Conservation (phyloP, 345 rosid species). For the Gossypium australe region DNA sequence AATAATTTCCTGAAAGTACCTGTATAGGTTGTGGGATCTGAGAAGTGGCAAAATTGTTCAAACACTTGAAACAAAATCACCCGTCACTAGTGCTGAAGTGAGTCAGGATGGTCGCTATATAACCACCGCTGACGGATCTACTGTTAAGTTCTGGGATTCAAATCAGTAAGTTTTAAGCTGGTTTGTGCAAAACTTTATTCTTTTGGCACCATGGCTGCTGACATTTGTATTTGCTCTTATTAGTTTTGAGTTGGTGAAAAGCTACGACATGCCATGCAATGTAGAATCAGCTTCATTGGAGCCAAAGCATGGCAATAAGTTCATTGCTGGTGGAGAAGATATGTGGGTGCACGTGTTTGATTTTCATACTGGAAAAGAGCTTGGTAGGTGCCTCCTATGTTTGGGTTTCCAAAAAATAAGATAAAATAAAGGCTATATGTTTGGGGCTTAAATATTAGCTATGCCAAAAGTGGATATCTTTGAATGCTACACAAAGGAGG, state of each 20-base stretch:
- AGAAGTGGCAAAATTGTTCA: constrained; percentile 82
- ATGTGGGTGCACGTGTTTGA: constrained; percentile 66
- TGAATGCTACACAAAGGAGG: no score
- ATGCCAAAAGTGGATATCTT: background rate
- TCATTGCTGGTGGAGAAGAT: constrained; percentile 62
- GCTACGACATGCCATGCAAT: constrained; percentile 84
- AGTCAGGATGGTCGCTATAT: constrained; percentile 91
- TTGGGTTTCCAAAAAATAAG: background rate
- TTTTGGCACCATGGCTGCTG: constrained; percentile 7
- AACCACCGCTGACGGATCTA: constrained; percentile 87
- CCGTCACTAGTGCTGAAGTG: constrained; percentile 94
- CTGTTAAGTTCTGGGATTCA: constrained; percentile 94
- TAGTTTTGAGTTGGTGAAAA: constrained; percentile 85
- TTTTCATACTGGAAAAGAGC: constrained; percentile 62
- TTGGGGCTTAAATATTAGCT: background rate
- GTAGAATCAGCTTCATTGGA: constrained; percentile 75
- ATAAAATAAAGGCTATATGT: background rate
- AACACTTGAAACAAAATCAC: constrained; percentile 72
- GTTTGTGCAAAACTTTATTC: background rate
- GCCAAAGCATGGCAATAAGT: constrained; percentile 47
- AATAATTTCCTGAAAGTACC: background rate
- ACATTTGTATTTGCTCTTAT: constrained; percentile 10
- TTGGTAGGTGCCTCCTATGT: constrained; percentile 33
- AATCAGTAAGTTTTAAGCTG: constrained; percentile 61
- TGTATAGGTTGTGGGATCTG: constrained; percentile 75